phyloP scores from a whole-genome alignment of 176 grass and related monocot species.

The Dendrocalamus sinicus region DNA sequence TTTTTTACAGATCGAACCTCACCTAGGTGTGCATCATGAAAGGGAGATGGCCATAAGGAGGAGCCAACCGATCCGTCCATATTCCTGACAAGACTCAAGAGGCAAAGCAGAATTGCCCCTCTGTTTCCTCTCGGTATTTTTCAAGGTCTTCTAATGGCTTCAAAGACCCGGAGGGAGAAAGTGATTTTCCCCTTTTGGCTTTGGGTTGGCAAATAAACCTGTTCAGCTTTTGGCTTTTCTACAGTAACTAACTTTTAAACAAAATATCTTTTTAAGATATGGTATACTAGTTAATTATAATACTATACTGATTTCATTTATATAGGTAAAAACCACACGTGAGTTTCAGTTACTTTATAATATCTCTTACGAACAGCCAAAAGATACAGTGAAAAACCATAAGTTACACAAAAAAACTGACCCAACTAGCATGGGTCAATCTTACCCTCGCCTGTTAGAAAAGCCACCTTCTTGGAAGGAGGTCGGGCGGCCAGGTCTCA shows the following conservation, averaged over 20 bases:
- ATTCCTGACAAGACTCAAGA: slow-evolving; percentile 34
- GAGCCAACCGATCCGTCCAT: slow-evolving; percentile 16
- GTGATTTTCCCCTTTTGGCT: not conserved
- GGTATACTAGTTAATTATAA: no score
- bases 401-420: no score
- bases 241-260: no score
- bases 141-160: slow-evolving; percentile 26
- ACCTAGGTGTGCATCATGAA: not conserved
- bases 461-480: slow-evolving; percentile 34
- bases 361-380: no score
- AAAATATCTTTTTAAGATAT: no score
- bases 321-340: no score
- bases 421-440: not conserved
- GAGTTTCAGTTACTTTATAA: no score
- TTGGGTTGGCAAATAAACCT: not conserved
- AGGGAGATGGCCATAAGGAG: slow-evolving; percentile 9
- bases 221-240: no score
- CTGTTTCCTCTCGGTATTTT: not conserved
- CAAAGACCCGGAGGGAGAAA: not conserved
- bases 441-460: not conserved
- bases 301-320: no score
- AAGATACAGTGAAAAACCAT: no score
- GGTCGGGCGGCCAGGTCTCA: not conserved
- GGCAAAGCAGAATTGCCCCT: slow-evolving; percentile 53
- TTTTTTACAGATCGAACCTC: slow-evolving; percentile 29